These are phyloP conservation scores for Rhododendron mucronatum DNA, from an alignment of 148 eudicot species.

Conservation along the genomic window DNA sequence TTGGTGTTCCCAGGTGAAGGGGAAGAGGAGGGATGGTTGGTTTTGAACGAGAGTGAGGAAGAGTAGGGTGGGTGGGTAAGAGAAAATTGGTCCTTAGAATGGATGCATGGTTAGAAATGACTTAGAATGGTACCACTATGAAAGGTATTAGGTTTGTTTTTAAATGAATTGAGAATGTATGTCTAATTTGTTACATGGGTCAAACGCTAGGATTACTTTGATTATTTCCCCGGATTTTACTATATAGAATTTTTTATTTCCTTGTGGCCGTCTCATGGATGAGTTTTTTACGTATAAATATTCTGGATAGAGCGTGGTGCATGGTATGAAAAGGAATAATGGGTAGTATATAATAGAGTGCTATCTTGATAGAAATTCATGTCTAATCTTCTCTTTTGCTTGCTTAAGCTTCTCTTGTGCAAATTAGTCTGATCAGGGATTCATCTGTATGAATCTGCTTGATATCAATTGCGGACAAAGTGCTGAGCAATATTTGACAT, in stretches of 20 bases:
- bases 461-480: background rate
- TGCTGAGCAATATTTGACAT: background rate
- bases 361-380: background rate
- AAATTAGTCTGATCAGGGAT: background rate
- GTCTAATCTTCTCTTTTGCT: background rate
- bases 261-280: background rate
- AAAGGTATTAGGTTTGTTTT: background rate
- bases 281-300: background rate
- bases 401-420: background rate
- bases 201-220: background rate
- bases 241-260: background rate
- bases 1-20: background rate
- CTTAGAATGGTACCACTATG: background rate
- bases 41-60: background rate
- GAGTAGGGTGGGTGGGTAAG: background rate
- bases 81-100: background rate
- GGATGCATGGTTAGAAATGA: background rate
- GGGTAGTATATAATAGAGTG: background rate
- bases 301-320: background rate
- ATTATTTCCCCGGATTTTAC: background rate
- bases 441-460: background rate
- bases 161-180: background rate
- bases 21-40: background rate
- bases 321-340: background rate
- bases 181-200: background rate